Base-by-base conservation (phyloP, 2,329 filamentous ascomycete species). In the Colletotrichum tropicale region DNA sequence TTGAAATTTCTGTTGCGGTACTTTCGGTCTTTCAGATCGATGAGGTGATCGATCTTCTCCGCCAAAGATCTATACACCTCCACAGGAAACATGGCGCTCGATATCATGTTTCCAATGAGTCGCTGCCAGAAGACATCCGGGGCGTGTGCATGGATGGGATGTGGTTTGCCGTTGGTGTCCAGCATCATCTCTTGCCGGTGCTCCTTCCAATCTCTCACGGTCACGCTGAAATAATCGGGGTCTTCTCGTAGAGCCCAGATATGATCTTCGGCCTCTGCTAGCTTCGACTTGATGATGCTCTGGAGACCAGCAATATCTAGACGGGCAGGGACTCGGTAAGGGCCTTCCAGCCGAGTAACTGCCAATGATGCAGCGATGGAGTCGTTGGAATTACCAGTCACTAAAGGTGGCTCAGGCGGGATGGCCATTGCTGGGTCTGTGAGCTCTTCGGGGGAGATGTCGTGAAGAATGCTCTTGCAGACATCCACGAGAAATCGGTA, bases 211-310 rank as follows among this genome's bases (percentile, higher is more conserved):
- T 90, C 87, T 10, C 79, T 76, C 2, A 91, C 58, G 1, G 81
- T 70, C 3, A 89, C 83, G 6, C 84, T 81, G 76, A 92, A 93
- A 81, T 92, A 92, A 1, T 82, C 82, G 0, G 91, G 91, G 78
- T 93, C 91, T 78, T 93, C 91, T 9, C 91, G 86, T 4, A 93
- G 81, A 0, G 85, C 78, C 86, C 87, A 90, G 0, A 92, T 58
- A 77, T 92, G 89, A 80, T 93, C 90, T 70, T 90, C 86, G 1
- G 86, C 86, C 5, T 84, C 84, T 0, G 83, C 79, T 1, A 78
- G 78, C 75, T 84, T 86, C 1, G 88, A 88, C 3, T 79, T 80
- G 1, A 91, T 81, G 6, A 92, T 78, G 2, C 81, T 79, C 52
- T 85, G 82, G 1, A 93, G 81, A 0, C 85, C 84, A 0, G 65